These are phyloP conservation scores for Saccharomycopsis capsularis DNA, from an alignment of 805 yeast species.

Conservation along the genomic window DNA sequence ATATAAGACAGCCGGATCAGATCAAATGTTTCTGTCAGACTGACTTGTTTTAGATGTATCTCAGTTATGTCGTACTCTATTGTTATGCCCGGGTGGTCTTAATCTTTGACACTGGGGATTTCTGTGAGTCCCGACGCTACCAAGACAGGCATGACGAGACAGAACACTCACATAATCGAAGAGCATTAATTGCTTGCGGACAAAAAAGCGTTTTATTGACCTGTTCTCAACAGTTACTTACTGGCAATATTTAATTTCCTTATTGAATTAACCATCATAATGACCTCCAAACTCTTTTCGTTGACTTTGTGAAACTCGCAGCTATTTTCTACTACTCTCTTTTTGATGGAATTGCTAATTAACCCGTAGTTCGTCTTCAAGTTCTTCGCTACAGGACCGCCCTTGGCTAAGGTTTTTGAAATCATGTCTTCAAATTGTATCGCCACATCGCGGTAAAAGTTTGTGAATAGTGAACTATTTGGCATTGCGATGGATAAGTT, in stretches of 20 bases:
- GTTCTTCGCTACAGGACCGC: slow-evolving; percentile 43
- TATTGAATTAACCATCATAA: slow-evolving; percentile 19
- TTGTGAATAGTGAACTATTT: slow-evolving; percentile 8
- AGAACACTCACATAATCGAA: too few relatives aligned
- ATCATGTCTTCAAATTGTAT: slow-evolving; percentile 33
- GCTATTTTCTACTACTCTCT: slow-evolving; percentile 22
- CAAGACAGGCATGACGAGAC: too few relatives aligned
- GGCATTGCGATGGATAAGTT: slow-evolving; percentile 7
- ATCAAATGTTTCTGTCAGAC: too few relatives aligned
- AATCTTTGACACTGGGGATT: too few relatives aligned
- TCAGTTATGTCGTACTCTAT: too few relatives aligned
- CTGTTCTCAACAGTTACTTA: too few relatives aligned
- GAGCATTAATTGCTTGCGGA: too few relatives aligned
- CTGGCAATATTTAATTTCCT: slow-evolving; percentile 11
- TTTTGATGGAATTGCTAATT: slow-evolving; percentile 29
- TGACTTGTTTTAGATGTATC: too few relatives aligned
- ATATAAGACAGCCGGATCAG: too few relatives aligned
- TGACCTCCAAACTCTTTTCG: slow-evolving; percentile 17
- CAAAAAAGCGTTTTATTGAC: too few relatives aligned
- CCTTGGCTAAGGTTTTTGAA: slow-evolving; percentile 37
- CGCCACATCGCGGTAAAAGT: slow-evolving; percentile 32
- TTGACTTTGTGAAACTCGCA: slow-evolving; percentile 1
- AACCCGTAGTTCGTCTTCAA: slow-evolving; percentile 32
- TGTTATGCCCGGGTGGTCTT: too few relatives aligned
- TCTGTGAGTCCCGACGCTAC: too few relatives aligned